Evolutionary conservation across 2,329 filamentous ascomycete species (phyloP).

Genomic region (Amauroascus verrucosus): DNA sequence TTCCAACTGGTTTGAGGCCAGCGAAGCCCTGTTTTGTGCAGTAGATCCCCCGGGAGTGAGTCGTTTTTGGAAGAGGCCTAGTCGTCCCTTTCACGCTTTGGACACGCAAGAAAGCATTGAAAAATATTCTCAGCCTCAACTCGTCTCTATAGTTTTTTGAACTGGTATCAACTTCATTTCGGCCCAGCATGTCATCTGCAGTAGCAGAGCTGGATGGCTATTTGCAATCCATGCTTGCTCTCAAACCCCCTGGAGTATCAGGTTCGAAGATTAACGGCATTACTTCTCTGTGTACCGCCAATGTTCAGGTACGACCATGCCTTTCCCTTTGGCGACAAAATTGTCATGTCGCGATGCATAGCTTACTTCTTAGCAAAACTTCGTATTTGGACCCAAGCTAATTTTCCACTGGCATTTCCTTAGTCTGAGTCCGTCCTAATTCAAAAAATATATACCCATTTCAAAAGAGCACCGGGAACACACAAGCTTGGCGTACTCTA

Average conservation of each 20-base stretch:
- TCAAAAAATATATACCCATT: conserved; percentile 92
- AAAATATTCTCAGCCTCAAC: not conserved
- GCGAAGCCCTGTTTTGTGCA: not conserved
- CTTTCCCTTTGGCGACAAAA: conserved; percentile 6
- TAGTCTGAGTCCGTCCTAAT: conserved; percentile 92
- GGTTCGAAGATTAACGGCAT: conserved; percentile 82
- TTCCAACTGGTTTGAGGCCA: not conserved
- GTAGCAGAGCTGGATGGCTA: conserved; percentile 84
- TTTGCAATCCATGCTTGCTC: conserved; percentile 78
- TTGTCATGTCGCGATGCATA: not conserved
- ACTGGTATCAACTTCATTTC: conserved; percentile 7
- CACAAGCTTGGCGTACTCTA: conserved; percentile 99
- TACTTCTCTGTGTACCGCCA: conserved; percentile 76
- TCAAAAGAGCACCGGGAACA: conserved; percentile 86
- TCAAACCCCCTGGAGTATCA: conserved; percentile 90
- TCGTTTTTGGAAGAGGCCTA: not conserved
- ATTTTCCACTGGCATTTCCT: conserved; percentile 16
- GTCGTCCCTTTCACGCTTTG: not conserved
- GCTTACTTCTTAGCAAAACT: not conserved
- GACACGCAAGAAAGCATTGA: not conserved
- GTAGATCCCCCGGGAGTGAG: conserved; percentile 4
- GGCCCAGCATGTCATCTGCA: conserved; percentile 58
- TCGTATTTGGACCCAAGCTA: conserved; percentile 4
- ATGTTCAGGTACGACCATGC: conserved; percentile 65
- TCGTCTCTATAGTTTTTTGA: not conserved